A percentile compares a stretch with the other conserved stretches of the same genome.
Conservation (phyloP, 495 filamentous ascomycete genomes). For the Xanthoparmelia taractica region DNA sequence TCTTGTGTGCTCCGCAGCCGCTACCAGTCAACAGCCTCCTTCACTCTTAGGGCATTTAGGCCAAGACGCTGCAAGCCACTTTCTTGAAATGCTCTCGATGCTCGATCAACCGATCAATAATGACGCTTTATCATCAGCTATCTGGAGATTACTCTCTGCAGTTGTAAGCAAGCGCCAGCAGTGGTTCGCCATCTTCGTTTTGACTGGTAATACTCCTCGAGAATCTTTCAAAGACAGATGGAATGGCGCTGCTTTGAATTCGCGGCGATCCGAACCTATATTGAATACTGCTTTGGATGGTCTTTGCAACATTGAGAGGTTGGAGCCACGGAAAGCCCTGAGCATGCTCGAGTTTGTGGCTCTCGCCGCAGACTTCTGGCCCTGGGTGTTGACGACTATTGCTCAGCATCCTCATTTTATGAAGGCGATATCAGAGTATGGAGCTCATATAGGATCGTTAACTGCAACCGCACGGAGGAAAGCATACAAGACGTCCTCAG, state of each 20-base stretch:
- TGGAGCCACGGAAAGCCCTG: conserved; percentile 54
- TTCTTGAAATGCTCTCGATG: conserved; percentile 67
- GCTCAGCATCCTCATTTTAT: conserved; percentile 68
- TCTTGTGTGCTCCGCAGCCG: conserved; percentile 61
- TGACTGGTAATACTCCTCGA: conserved; percentile 77
- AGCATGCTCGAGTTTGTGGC: conserved; percentile 80
- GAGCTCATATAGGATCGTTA: conserved; percentile 49
- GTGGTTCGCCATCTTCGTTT: conserved; percentile 87
- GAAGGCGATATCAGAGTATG: conserved; percentile 56
- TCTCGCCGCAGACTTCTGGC: conserved; percentile 82
- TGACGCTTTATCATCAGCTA: conserved; percentile 49
- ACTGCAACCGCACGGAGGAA: conserved; percentile 40
- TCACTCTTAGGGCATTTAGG: conserved; percentile 85
- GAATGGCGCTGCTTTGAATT: conserved; percentile 33
- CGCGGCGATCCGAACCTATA: conserved; percentile 52
- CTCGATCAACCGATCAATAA: conserved; percentile 70
- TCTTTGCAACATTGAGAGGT: conserved; percentile 57
- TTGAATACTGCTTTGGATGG: conserved; percentile 66
- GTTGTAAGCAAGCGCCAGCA: conserved; percentile 86
- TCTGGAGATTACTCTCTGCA: conserved; percentile 83
- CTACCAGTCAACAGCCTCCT: conserved; percentile 61
- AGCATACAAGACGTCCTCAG: conserved; percentile 39
- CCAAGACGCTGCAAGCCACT: conserved; percentile 69
- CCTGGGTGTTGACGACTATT: conserved; percentile 74
- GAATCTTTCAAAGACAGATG: conserved; percentile 54